Evolutionary conservation across 352 stramenopile species (phyloP).

Genomic region (Phytophthora ramorum): DNA sequence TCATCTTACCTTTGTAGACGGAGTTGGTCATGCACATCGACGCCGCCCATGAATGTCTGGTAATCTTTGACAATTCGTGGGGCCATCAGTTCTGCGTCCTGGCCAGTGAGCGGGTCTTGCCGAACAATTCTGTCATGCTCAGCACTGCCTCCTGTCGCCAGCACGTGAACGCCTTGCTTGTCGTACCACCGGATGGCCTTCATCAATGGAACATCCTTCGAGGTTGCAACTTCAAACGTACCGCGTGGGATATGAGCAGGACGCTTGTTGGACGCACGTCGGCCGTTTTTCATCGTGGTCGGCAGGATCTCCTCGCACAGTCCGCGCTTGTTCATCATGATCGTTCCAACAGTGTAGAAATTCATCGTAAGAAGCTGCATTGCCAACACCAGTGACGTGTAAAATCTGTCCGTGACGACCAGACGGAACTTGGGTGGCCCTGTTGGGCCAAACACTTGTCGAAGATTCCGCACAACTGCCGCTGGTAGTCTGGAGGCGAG

Average conservation of each 20-base stretch:
- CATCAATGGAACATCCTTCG: background rate
- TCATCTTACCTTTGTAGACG: background rate
- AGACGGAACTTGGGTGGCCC: background rate
- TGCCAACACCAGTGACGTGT: slow-evolving; percentile 1
- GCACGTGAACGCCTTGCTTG: background rate
- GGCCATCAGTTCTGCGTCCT: background rate
- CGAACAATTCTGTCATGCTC: background rate
- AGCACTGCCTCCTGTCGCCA: background rate
- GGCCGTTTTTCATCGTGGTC: background rate
- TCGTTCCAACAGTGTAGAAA: slow-evolving; percentile 8
- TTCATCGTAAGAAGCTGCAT: slow-evolving; percentile 18
- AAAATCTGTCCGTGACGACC: slow-evolving; percentile 8
- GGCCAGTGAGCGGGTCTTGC: background rate
- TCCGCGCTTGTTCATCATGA: slow-evolving; percentile 1
- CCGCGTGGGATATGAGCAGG: background rate
- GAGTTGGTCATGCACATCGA: background rate
- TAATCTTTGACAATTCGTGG: slow-evolving; percentile 11
- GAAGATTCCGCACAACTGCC: slow-evolving; percentile 1
- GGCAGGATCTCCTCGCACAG: background rate
- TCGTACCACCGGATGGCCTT: slow-evolving; percentile 9
- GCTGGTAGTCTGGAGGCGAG: too few relatives aligned
- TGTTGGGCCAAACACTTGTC: background rate
- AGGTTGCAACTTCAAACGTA: slow-evolving; percentile 1
- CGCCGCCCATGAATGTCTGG: slow-evolving; percentile 6
- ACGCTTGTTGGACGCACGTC: slow-evolving; percentile 5